These are phyloP conservation scores for Nidularia sp. DNA, from an alignment of 768 basidiomycete species.

Conservation along the genomic window DNA sequence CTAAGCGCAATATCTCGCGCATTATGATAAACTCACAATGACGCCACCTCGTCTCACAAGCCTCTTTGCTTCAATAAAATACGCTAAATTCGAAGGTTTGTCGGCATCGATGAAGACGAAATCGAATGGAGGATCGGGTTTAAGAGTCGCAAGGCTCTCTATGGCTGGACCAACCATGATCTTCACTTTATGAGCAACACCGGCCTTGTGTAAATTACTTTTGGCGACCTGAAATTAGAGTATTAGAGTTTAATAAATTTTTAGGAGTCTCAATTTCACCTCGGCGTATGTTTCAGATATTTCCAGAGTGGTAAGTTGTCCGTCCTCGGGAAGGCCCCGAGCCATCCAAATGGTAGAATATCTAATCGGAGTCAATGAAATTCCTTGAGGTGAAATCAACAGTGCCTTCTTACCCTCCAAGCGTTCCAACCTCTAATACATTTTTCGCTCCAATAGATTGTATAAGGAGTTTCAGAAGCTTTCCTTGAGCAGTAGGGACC, in stretches of 20 bases:
- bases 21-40: conserved; percentile 37
- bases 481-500: conserved; percentile 36
- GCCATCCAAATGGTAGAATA: conserved; percentile 44
- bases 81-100: conserved; percentile 49
- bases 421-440: conserved; percentile 52
- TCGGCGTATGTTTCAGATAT: conserved; percentile 39
- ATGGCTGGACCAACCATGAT: conserved; percentile 49
- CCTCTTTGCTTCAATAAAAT: conserved; percentile 59
- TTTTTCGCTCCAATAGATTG: conserved; percentile 38
- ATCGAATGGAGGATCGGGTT: conserved; percentile 52
- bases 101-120: conserved; percentile 73
- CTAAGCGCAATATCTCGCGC: not conserved
- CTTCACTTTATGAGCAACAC: conserved; percentile 42
- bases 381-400: not conserved
- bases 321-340: conserved; percentile 44
- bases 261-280: conserved; percentile 18
- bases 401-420: conserved; percentile 8
- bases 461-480: conserved; percentile 39
- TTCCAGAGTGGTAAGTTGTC: conserved; percentile 45
- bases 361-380: conserved; percentile 11
- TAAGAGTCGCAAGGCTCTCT: conserved; percentile 43
- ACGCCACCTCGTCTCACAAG: conserved; percentile 56
- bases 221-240: conserved; percentile 40
- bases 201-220: conserved; percentile 53
- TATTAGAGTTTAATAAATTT: too few relatives aligned